Percentiles rank a stretch among this genome's conserved stretches.
Conservation (phyloP, 2,329 filamentous ascomycete species). For the Dactylonectria estremocensis region DNA sequence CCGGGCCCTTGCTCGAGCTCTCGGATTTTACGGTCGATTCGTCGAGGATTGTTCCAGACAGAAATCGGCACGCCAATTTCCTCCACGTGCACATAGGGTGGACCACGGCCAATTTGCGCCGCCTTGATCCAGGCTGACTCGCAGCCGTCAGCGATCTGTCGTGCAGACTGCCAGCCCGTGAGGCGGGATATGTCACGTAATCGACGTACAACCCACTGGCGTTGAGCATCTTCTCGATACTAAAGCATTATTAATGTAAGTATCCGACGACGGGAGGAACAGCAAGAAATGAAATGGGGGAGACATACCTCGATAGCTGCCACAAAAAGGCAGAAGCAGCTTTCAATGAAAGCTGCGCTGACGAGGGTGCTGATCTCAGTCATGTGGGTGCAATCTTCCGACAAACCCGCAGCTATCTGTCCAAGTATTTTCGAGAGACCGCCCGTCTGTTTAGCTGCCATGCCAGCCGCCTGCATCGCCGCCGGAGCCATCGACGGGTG, state of each 20-base stretch:
- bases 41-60: slow-evolving; percentile 67
- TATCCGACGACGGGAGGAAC: not conserved
- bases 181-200: slow-evolving; percentile 83
- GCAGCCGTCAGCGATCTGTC: slow-evolving; percentile 86
- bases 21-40: slow-evolving; percentile 67
- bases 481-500: slow-evolving; percentile 94
- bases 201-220: slow-evolving; percentile 82
- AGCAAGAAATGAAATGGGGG: not conserved
- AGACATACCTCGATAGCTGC: slow-evolving; percentile 78
- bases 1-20: slow-evolving; percentile 57
- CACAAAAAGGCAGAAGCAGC: slow-evolving; percentile 87
- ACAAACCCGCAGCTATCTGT: slow-evolving; percentile 82
- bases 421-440: slow-evolving; percentile 82
- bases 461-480: slow-evolving; percentile 87
- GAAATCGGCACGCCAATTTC: slow-evolving; percentile 54
- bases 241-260: slow-evolving; percentile 57
- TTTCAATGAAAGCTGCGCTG: slow-evolving; percentile 86
- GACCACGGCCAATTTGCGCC: slow-evolving; percentile 80
- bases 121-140: slow-evolving; percentile 88
- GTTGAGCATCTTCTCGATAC: slow-evolving; percentile 80
- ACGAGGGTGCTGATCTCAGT: slow-evolving; percentile 81
- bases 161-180: slow-evolving; percentile 90
- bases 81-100: slow-evolving; percentile 74
- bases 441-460: slow-evolving; percentile 81
- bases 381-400: slow-evolving; percentile 67